Percentiles rank a stretch among this genome's conserved stretches.
phyloP scores from a whole-genome alignment of 306 rosid species.

The Dryas drummondii region DNA sequence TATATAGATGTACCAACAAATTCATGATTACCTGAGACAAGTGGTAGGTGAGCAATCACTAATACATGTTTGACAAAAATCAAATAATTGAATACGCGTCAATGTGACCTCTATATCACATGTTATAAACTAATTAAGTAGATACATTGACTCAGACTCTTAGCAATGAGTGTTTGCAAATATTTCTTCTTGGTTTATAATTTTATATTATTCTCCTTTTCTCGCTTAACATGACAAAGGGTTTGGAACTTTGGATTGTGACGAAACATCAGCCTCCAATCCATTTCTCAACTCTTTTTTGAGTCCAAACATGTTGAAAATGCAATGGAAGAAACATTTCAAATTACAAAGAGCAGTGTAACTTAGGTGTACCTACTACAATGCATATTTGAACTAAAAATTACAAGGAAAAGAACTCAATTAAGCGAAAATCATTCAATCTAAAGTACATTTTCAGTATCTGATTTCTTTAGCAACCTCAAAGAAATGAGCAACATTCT shows the following conservation, averaged over 20 bases:
- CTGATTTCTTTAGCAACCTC: constrained; percentile 88
- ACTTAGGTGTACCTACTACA: background rate
- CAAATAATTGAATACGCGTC: no score
- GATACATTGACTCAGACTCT: no score
- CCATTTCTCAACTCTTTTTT: no score
- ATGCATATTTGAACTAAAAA: background rate
- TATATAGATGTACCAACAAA: background rate
- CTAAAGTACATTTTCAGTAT: constrained; percentile 43
- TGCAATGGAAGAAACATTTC: background rate
- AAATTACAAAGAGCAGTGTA: background rate
- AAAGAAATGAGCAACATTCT: constrained; percentile 64
- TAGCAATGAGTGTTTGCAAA: no score
- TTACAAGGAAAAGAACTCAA: constrained; percentile 17
- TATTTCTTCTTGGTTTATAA: no score
- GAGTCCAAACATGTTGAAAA: background rate
- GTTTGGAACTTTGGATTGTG: no score
- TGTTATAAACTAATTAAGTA: no score
- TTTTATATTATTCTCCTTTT: no score
- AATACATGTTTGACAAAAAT: no score
- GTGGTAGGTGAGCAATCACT: background rate
- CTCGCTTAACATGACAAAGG: no score
- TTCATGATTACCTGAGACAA: background rate
- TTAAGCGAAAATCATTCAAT: constrained; percentile 14
- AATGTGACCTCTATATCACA: no score
- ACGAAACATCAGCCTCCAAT: no score